Base-by-base conservation (phyloP, 2,329 filamentous ascomycete genomes). In the Camptophora hylomeconis region DNA sequence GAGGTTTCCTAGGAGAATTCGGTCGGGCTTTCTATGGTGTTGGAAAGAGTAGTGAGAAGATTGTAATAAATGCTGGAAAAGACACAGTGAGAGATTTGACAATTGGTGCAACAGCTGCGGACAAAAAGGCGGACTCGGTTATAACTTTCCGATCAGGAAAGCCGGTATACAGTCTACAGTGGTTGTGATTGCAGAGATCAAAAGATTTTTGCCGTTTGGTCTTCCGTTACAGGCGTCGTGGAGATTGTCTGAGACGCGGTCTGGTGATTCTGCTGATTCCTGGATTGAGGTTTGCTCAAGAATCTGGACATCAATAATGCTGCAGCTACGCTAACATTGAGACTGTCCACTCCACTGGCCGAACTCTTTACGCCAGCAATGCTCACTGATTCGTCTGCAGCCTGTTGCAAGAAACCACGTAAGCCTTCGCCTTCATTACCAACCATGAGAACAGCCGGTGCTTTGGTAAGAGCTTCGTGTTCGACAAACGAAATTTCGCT, bases 251-350 rank as follows among this genome's bases (percentile, higher is more conserved):
- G 26, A 14, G 11, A 24, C 18, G 20, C 29, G 20, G 10, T 16
- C 20, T 17, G 19, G n/a, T 6, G 7, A 11, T 5, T 28, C 20
- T 13, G 13, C 10, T 12, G n/a, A n/a, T n/a, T n/a, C n/a, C n/a
- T n/a, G n/a, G 21, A 13, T 2, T 17, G 32, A 21, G 35, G 32
- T 9, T 25, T 31, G 20, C 35, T 35, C 12, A 45, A 37, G 21
- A 45, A 45, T 22, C 25, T 34, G 17, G 41, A 33, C 5, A 35
- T 37, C 20, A 43, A 22, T 25, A 43, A 20, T 14, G 40, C 83
- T 5, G 81, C 73, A 2, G 89, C 87, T 12, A 92, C 86, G 48
- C 81, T 83, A 20, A 95, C 89, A 50, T 98, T 95, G 51, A 98
- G 57, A 52, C 84, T 93, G 53, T 95, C 87, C 3, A 98, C 73